phyloP scores from a whole-genome alignment of 2,329 filamentous ascomycete genomes.

The Knufia petricola region DNA sequence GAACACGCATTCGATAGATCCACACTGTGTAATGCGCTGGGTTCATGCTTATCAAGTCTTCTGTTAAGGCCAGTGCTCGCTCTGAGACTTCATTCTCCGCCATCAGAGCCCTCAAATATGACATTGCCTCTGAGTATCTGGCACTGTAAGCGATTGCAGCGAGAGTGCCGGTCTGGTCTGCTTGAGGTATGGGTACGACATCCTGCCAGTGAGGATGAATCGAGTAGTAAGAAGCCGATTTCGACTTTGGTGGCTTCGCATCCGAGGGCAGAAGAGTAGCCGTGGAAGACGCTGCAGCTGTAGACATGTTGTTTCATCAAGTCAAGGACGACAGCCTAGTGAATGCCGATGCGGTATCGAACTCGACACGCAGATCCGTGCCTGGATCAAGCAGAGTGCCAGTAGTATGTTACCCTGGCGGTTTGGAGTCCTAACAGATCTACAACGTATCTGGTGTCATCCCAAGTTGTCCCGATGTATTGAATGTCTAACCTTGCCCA shows the following conservation, averaged over 20 bases:
- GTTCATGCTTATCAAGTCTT: constrained; percentile 85
- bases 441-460: no score
- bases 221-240: constrained; percentile 38
- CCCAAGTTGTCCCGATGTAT: no score
- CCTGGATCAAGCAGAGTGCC: no score
- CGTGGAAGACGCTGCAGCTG: neutral
- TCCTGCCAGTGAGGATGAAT: constrained; percentile 73
- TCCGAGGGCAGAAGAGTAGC: constrained; percentile 1
- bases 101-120: constrained; percentile 92
- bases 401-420: no score
- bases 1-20: constrained; percentile 79
- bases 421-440: no score
- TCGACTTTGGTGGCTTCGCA: constrained; percentile 11
- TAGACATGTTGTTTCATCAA: neutral
- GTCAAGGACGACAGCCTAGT: no score
- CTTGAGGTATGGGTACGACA: constrained; percentile 71
- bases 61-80: constrained; percentile 69
- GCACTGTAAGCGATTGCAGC: constrained; percentile 88
- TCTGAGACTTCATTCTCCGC: constrained; percentile 72
- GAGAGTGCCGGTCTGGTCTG: constrained; percentile 53
- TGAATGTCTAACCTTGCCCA: no score
- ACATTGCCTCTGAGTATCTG: constrained; percentile 84
- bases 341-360: no score
- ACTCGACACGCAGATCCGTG: no score
- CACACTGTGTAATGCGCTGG: constrained; percentile 97